These are phyloP conservation scores for Alternaria angustiovoidea DNA, from an alignment of 2,329 filamentous ascomycete genomes.

Conservation along the genomic window DNA sequence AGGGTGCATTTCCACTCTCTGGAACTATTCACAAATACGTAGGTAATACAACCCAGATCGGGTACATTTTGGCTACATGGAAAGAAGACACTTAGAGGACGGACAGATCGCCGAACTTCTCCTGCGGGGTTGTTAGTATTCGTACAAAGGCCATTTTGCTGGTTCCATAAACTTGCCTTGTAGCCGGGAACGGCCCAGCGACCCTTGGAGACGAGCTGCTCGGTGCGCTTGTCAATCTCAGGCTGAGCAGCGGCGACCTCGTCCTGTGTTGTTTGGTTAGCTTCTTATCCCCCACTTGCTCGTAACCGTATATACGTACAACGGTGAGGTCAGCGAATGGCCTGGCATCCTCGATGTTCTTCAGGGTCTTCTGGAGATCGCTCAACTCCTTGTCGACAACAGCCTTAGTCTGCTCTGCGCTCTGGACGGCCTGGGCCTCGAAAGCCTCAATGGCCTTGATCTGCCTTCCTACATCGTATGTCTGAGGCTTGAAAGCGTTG, in stretches of 20 bases:
- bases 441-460: constrained; percentile 98
- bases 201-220: constrained; percentile 94
- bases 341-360: constrained; percentile 95
- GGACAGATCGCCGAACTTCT: constrained; percentile 98
- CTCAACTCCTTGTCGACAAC: constrained; percentile 94
- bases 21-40: constrained; percentile 52
- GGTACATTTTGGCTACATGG: constrained; percentile 39
- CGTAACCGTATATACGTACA: constrained; percentile 67
- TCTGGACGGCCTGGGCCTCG: constrained; percentile 95
- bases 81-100: constrained; percentile 73
- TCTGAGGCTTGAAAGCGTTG: constrained; percentile 86
- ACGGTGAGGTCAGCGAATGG: constrained; percentile 98
- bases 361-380: constrained; percentile 91
- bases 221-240: constrained; percentile 96
- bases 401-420: constrained; percentile 94
- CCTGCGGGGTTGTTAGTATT: constrained; percentile 70
- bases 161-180: constrained; percentile 73
- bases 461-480: constrained; percentile 92
- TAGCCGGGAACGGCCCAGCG: constrained; percentile 98
- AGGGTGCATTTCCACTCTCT: constrained; percentile 42
- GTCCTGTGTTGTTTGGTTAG: constrained; percentile 68
- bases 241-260: constrained; percentile 93
- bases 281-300: constrained; percentile 12
- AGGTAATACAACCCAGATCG: constrained; percentile 50
- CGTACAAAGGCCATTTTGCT: not conserved